phyloP scores from a whole-genome alignment of 805 yeast genomes.

The Komagataella pseudopastoris region DNA sequence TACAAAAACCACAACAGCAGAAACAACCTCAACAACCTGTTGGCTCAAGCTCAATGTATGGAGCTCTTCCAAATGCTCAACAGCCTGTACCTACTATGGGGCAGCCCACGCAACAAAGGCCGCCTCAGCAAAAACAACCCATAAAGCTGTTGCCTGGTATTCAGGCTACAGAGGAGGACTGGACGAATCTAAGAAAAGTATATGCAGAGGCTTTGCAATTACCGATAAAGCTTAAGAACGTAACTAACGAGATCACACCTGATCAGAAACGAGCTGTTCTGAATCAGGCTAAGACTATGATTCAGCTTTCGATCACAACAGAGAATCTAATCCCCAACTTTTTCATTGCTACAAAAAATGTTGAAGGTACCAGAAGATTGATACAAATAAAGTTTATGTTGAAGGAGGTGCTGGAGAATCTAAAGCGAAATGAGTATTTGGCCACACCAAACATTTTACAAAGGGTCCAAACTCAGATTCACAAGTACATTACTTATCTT shows the following conservation, averaged over 20 bases:
- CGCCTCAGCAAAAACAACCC: constrained; percentile 9
- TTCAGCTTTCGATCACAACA: constrained; percentile 52
- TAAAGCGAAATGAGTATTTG: constrained; percentile 49
- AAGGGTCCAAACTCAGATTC: constrained; percentile 58
- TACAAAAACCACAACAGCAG: constrained; percentile 8
- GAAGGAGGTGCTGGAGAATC: constrained; percentile 57
- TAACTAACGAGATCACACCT: constrained; percentile 44
- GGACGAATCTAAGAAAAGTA: constrained; percentile 44
- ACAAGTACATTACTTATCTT: constrained; percentile 62
- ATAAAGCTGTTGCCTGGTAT: constrained; percentile 13
- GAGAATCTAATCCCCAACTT: constrained; percentile 73
- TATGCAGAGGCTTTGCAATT: constrained; percentile 57
- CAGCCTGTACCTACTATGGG: constrained; percentile 6
- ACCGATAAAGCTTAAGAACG: constrained; percentile 53
- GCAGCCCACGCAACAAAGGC: constrained; percentile 7
- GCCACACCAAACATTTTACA: constrained; percentile 65
- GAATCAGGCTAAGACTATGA: constrained; percentile 35
- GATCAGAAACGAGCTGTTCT: constrained; percentile 52
- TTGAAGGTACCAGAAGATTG: constrained; percentile 62
- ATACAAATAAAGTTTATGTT: constrained; percentile 72
- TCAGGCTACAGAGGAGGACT: constrained; percentile 44
- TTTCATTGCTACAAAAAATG: constrained; percentile 60
- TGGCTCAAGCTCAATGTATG: constrained; percentile 4
- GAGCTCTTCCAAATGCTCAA: constrained; percentile 2
- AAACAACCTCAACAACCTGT: constrained; percentile 5